These are phyloP conservation scores for Fusarium pseudoanthophilum DNA, from an alignment of 2,329 filamentous ascomycete genomes.

Conservation along the genomic window DNA sequence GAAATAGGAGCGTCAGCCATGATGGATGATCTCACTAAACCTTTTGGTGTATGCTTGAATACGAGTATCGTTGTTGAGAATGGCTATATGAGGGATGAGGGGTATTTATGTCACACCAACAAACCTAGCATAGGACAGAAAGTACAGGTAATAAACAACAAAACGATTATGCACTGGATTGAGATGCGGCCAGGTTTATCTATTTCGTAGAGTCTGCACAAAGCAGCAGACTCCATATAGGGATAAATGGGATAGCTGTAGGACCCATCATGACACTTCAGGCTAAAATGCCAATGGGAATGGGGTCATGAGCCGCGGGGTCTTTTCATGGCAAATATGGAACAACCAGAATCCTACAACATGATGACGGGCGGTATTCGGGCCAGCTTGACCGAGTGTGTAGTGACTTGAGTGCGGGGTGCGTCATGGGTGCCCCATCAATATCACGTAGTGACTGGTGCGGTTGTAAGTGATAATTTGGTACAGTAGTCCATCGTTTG, in stretches of 20 bases:
- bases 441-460: constrained; percentile 37
- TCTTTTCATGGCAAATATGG: constrained; percentile 6
- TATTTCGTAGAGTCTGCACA: constrained; percentile 16
- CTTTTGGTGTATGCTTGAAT: constrained; percentile 1
- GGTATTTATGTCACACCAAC: constrained; percentile 16
- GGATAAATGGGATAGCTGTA: constrained; percentile 40
- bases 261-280: constrained; percentile 43
- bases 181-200: constrained; percentile 34
- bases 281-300: constrained; percentile 42
- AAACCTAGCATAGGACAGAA: neutral
- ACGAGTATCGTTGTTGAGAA: constrained; percentile 1
- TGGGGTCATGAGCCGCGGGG: constrained; percentile 27
- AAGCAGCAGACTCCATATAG: neutral
- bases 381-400: constrained; percentile 28
- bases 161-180: constrained; percentile 1
- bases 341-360: neutral
- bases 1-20: constrained; percentile 65
- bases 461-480: constrained; percentile 23
- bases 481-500: neutral
- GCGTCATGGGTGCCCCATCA: constrained; percentile 29
- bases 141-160: constrained; percentile 9
- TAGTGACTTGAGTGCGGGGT: constrained; percentile 31
- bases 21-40: constrained; percentile 17
- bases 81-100: constrained; percentile 9
- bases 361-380: constrained; percentile 16